A percentile compares a stretch with the other conserved stretches of the same genome.
These are phyloP conservation scores for Xylariaceae sp. DNA, from an alignment of 2,329 filamentous ascomycete genomes.

Conservation along the genomic window DNA sequence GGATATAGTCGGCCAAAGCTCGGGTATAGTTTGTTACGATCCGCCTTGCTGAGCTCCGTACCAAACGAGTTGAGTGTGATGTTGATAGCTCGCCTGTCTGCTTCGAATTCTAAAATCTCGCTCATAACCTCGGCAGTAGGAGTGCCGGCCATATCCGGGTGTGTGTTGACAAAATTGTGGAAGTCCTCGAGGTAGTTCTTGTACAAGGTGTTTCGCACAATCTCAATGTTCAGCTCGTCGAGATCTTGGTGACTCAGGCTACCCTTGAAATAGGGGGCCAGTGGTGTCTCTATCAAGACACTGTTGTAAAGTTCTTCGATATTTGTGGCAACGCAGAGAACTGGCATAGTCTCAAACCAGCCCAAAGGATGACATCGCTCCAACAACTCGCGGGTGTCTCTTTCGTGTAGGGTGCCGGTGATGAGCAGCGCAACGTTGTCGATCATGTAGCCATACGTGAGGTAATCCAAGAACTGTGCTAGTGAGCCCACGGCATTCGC, in stretches of 20 bases:
- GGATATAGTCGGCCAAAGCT: constrained; percentile 90
- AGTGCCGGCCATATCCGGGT: constrained; percentile 84
- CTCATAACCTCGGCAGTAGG: constrained; percentile 95
- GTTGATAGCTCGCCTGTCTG: constrained; percentile 95
- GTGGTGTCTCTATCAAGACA: constrained; percentile 93
- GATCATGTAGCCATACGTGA: constrained; percentile 99
- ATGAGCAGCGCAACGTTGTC: constrained; percentile 98
- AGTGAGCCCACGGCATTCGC: constrained; percentile 92
- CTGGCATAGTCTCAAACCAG: constrained; percentile 99
- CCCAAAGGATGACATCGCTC: constrained; percentile 96
- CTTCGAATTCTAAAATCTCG: constrained; percentile 95
- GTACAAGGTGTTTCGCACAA: constrained; percentile 97
- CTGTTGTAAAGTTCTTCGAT: constrained; percentile 99
- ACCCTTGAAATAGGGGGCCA: constrained; percentile 97
- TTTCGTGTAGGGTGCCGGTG: constrained; percentile 95
- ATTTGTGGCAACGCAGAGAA: constrained; percentile 96
- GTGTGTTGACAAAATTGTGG: constrained; percentile 89
- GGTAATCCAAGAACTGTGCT: constrained; percentile 95
- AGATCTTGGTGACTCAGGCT: constrained; percentile 95
- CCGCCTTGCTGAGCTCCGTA: constrained; percentile 90
- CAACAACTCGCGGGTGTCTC: constrained; percentile 92
- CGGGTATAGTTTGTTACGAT: constrained; percentile 96
- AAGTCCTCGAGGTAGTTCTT: constrained; percentile 99
- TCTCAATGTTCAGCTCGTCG: constrained; percentile 99
- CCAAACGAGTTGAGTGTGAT: constrained; percentile 99